These are phyloP conservation scores for Aspergillus sp. DNA, from an alignment of 2,329 filamentous ascomycete genomes.

Conservation along the genomic window DNA sequence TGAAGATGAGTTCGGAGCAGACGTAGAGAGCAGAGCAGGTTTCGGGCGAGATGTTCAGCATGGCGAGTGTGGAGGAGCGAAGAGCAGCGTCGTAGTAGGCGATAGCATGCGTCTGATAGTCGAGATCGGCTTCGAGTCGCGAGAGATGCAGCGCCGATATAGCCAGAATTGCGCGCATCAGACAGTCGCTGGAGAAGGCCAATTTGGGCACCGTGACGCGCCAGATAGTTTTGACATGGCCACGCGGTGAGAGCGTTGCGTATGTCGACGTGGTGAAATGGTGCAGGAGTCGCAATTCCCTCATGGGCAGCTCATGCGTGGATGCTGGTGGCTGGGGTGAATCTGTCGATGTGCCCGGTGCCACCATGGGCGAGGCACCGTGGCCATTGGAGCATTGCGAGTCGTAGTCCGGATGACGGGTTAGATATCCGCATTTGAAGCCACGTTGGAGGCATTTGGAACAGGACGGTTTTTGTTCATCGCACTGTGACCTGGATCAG, in stretches of 20 bases:
- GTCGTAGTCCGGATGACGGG: background rate
- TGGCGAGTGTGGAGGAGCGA: background rate
- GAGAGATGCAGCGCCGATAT: background rate
- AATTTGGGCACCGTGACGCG: background rate
- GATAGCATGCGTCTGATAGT: background rate
- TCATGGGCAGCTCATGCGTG: background rate
- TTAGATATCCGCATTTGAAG: background rate
- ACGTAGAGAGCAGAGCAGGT: background rate
- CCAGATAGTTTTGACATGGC: slow-evolving; percentile 1
- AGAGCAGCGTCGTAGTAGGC: slow-evolving; percentile 1
- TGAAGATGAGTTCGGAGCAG: background rate
- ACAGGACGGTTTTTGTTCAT: background rate
- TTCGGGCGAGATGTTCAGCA: background rate
- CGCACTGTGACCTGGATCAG: background rate
- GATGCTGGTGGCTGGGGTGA: background rate
- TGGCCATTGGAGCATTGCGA: background rate
- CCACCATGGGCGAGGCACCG: background rate
- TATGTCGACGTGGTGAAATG: slow-evolving; percentile 8
- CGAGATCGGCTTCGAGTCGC: background rate
- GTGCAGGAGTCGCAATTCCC: slow-evolving; percentile 3
- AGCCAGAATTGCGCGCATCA: background rate
- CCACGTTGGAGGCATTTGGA: background rate
- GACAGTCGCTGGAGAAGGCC: background rate
- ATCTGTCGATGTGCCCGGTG: background rate
- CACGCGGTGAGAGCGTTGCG: background rate